These are phyloP conservation scores for Isoetes taiwanensis DNA, from an alignment of 75 land plant species.

Conservation along the genomic window DNA sequence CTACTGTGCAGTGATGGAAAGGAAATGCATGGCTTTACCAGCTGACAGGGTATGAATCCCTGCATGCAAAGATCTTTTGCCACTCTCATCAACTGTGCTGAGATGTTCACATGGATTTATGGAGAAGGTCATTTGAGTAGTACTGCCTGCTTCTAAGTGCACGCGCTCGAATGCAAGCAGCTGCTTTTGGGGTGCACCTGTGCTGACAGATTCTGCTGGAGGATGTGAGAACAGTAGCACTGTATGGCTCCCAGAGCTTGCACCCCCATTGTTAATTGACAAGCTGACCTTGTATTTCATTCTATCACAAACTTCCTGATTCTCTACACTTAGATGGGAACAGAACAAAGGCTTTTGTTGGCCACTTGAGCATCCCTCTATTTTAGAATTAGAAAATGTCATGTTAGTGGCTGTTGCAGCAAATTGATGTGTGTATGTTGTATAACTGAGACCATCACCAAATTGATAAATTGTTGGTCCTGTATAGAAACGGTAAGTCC, in stretches of 20 bases:
- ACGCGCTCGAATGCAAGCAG: constrained; percentile 7
- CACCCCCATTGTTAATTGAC: background rate
- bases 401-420: too few species aligned
- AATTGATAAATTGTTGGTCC: constrained; percentile 19
- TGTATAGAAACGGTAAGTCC: constrained; percentile 30
- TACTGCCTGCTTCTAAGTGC: background rate
- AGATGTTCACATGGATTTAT: too few species aligned
- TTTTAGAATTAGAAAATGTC: too few species aligned
- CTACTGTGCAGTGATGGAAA: too few species aligned
- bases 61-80: too few species aligned
- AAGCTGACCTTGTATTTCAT: background rate
- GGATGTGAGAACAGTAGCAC: background rate
- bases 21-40: too few species aligned
- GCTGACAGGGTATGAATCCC: too few species aligned
- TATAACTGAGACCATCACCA: constrained; percentile 30
- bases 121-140: background rate
- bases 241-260: background rate
- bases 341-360: too few species aligned
- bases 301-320: background rate
- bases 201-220: background rate
- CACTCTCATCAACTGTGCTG: too few species aligned
- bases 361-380: too few species aligned
- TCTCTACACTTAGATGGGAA: background rate
- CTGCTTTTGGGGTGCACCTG: constrained; percentile 9
- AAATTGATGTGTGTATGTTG: constrained; percentile 13